Conservation (phyloP, 116 monocot species). For the Papilionanthe hybrid region DNA sequence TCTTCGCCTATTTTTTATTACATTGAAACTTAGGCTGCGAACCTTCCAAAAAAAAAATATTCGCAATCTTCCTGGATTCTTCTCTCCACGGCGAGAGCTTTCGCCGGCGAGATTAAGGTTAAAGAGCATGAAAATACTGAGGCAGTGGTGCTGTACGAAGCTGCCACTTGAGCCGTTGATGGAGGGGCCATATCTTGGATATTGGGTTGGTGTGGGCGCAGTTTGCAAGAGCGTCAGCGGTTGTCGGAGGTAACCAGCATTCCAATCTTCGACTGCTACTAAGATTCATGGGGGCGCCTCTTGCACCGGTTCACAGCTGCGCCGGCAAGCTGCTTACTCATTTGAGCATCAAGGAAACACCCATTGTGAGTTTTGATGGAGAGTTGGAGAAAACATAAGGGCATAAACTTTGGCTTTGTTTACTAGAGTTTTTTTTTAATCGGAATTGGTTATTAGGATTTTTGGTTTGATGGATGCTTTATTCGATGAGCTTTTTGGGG, state of each 20-base stretch:
- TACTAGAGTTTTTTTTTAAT: too few relatives aligned
- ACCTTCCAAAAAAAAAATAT: too few relatives aligned
- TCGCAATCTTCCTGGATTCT: too few relatives aligned
- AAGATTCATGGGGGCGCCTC: constrained; percentile 82
- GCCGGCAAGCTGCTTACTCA: constrained; percentile 49
- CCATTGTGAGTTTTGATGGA: constrained; percentile 45
- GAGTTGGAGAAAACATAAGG: too few relatives aligned
- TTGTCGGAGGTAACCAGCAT: constrained; percentile 12
- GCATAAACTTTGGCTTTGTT: too few relatives aligned
- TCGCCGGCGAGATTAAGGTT: constrained; percentile 5
- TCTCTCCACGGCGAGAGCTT: too few relatives aligned
- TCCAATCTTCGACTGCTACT: constrained; percentile 81
- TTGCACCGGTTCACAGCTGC: constrained; percentile 64
- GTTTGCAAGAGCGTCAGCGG: constrained; percentile 33
- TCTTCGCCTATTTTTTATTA: too few relatives aligned
- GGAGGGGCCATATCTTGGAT: constrained; percentile 38
- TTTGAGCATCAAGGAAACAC: constrained; percentile 67
- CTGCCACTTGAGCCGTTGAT: constrained; percentile 55
- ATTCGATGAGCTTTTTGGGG: too few relatives aligned
- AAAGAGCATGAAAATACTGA: constrained; percentile 17
- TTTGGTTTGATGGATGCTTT: too few relatives aligned
- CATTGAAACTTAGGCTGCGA: too few relatives aligned
- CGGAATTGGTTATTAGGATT: too few relatives aligned
- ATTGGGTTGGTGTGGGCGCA: constrained; percentile 56
- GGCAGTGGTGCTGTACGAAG: constrained; percentile 48